Evolutionary conservation across 2,329 filamentous ascomycete genomes (phyloP).

Genomic region (Tolypocladium guangdongense): DNA sequence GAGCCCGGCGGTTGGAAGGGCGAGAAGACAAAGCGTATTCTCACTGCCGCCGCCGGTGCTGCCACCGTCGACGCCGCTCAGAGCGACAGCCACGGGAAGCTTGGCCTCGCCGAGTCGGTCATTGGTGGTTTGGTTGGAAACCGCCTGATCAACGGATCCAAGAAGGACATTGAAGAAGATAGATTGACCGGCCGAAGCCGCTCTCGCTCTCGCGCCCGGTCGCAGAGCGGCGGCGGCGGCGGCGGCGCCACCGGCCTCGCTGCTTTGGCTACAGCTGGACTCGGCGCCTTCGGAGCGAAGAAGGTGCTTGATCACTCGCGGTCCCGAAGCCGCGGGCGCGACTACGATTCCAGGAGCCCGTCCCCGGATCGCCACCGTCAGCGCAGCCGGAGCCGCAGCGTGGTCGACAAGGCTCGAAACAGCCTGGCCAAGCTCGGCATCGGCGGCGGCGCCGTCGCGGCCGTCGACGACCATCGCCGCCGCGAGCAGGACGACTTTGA

Average conservation of each 20-base stretch:
- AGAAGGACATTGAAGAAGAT: conserved; percentile 54
- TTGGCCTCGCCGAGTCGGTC: conserved; percentile 76
- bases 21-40: conserved; percentile 80
- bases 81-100: conserved; percentile 65
- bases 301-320: conserved; percentile 47
- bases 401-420: conserved; percentile 52
- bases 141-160: conserved; percentile 71
- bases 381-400: conserved; percentile 49
- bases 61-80: conserved; percentile 75
- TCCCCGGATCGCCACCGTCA: conserved; percentile 33
- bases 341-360: conserved; percentile 29
- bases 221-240: conserved; percentile 32
- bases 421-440: conserved; percentile 52
- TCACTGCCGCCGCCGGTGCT: conserved; percentile 78
- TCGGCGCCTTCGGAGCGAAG: conserved; percentile 51
- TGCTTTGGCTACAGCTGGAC: conserved; percentile 49
- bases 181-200: conserved; percentile 51
- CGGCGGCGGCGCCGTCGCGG: conserved; percentile 32
- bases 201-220: conserved; percentile 56
- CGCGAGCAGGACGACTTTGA: conserved; percentile 35
- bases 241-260: conserved; percentile 43
- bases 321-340: conserved; percentile 39
- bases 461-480: conserved; percentile 25
- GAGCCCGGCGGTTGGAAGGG: conserved; percentile 84
- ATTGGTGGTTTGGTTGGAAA: conserved; percentile 82